Evolutionary conservation across 192 early-diverging fungal species (phyloP).

Genomic region (Backusella psychrophila): DNA sequence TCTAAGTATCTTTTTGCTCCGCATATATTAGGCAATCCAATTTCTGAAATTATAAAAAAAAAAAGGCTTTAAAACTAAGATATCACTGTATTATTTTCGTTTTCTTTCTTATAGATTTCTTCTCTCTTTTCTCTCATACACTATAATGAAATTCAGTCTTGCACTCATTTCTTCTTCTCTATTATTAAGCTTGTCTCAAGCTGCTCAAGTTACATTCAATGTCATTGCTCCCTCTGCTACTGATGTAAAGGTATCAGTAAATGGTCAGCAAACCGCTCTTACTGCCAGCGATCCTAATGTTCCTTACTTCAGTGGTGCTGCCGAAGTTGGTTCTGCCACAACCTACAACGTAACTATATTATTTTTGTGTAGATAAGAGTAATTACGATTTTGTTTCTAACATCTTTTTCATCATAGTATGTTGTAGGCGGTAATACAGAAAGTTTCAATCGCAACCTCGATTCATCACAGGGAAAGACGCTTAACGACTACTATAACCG

Average conservation of each 20-base stretch:
- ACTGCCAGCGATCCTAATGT: slow-evolving; percentile 33
- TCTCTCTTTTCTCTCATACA: background rate
- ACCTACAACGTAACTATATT: slow-evolving; percentile 35
- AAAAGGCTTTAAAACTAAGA: background rate
- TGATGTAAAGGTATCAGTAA: slow-evolving; percentile 37
- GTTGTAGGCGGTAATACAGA: slow-evolving; percentile 35
- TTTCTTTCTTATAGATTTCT: background rate
- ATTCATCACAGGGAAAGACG: slow-evolving; percentile 19
- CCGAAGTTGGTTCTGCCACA: slow-evolving; percentile 21
- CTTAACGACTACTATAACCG: slow-evolving; percentile 44
- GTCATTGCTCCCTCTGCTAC: slow-evolving; percentile 43
- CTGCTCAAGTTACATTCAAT: slow-evolving; percentile 37
- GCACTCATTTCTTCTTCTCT: slow-evolving; percentile 7
- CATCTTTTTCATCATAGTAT: slow-evolving; percentile 37
- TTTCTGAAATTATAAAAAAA: background rate
- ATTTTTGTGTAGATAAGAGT: background rate
- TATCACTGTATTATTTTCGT: background rate
- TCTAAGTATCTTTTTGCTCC: slow-evolving; percentile 3
- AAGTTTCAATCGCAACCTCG: slow-evolving; percentile 38
- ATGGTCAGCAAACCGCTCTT: slow-evolving; percentile 30
- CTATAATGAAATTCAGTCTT: slow-evolving; percentile 21
- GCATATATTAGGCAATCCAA: slow-evolving; percentile 6
- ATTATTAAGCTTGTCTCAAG: slow-evolving; percentile 18
- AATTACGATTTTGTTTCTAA: background rate
- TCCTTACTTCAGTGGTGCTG: slow-evolving; percentile 35